Conservation (phyloP, 1,284 basidiomycete species). For the Moesziomyces antarcticus region DNA sequence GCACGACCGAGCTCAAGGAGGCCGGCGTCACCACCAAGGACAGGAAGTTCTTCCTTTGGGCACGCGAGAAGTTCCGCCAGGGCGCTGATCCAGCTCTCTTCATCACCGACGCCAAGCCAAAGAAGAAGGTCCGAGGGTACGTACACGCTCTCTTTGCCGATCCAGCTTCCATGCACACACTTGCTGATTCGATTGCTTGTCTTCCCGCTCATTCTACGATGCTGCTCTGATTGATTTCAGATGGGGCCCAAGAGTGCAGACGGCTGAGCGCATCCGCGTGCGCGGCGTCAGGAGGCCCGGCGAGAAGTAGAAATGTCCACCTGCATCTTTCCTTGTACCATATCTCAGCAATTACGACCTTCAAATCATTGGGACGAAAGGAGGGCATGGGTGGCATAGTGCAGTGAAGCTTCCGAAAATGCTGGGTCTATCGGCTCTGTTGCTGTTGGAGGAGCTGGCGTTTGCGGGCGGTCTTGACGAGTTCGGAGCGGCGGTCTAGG, state of each 20-base stretch:
- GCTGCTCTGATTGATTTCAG: slow-evolving; percentile 3
- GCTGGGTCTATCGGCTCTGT: neutral
- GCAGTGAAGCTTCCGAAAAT: too few species aligned
- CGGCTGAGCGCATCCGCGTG: slow-evolving; percentile 70
- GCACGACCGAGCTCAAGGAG: slow-evolving; percentile 74
- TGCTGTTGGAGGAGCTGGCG: slow-evolving; percentile 32
- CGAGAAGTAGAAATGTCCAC: slow-evolving; percentile 41
- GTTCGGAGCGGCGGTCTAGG: slow-evolving; percentile 49
- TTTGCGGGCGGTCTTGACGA: slow-evolving; percentile 28
- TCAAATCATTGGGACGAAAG: neutral
- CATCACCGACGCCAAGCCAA: slow-evolving; percentile 75
- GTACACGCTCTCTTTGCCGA: neutral
- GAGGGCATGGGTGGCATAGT: neutral
- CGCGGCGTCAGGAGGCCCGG: slow-evolving; percentile 57
- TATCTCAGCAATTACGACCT: slow-evolving; percentile 2
- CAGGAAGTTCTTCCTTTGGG: slow-evolving; percentile 82
- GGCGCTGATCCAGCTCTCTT: slow-evolving; percentile 74
- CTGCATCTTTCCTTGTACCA: neutral
- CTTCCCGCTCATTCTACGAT: neutral
- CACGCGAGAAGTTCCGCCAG: slow-evolving; percentile 79
- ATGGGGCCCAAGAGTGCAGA: slow-evolving; percentile 77
- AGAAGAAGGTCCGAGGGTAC: slow-evolving; percentile 77
- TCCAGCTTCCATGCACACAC: neutral
- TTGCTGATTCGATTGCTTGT: neutral
- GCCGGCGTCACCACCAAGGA: slow-evolving; percentile 76